phyloP scores from a whole-genome alignment of 208 protist genomes.

The Trichomonas gallinae region DNA sequence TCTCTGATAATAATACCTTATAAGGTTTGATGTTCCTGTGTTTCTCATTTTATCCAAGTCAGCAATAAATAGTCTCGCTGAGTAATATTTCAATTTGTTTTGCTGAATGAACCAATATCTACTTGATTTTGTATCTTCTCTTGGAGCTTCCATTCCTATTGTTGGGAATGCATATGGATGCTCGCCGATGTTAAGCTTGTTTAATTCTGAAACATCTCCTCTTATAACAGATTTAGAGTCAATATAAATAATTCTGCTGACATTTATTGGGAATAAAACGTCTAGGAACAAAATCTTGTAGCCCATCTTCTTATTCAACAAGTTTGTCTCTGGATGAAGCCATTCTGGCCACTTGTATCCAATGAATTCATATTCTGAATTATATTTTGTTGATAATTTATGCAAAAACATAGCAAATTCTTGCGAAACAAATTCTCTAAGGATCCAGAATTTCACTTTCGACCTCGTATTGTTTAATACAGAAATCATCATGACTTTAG shows the following conservation, averaged over 20 bases:
- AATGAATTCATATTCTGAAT: conserved; percentile 75
- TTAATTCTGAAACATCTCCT: conserved; percentile 72
- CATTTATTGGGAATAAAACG: conserved; percentile 84
- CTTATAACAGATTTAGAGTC: conserved; percentile 83
- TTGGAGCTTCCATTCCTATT: conserved; percentile 74
- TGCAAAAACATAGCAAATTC: conserved; percentile 69
- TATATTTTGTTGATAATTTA: conserved; percentile 59
- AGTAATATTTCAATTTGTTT: conserved; percentile 40
- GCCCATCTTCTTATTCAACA: conserved; percentile 92
- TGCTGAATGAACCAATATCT: conserved; percentile 29
- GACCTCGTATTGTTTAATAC: conserved; percentile 23
- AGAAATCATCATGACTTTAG: conserved; percentile 12
- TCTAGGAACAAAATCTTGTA: conserved; percentile 98
- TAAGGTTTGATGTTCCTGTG: conserved; percentile 32
- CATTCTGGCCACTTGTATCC: conserved; percentile 93
- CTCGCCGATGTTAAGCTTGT: conserved; percentile 75
- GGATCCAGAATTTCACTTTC: conserved; percentile 93
- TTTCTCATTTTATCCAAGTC: conserved; percentile 42
- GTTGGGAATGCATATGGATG: conserved; percentile 79
- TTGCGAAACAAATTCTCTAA: conserved; percentile 88
- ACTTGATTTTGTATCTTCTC: conserved; percentile 63
- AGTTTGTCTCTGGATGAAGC: conserved; percentile 77
- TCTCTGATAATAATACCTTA: conserved; percentile 43
- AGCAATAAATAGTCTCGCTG: conserved; percentile 46
- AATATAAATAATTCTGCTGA: conserved; percentile 89